phyloP scores from a whole-genome alignment of 805 yeast species.

The Starmerella apis region DNA sequence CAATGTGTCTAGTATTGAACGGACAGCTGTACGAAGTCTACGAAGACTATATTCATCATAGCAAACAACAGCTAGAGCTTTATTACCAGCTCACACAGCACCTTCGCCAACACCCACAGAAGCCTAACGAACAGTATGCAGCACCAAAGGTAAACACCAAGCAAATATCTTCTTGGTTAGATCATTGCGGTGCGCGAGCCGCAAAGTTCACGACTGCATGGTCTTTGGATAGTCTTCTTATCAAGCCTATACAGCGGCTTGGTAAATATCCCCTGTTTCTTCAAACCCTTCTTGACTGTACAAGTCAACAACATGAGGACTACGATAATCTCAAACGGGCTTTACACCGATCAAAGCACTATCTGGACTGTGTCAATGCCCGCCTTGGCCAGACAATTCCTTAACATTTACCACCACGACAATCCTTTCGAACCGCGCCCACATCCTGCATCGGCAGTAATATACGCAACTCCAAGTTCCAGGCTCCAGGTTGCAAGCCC shows the following conservation, averaged over 20 bases:
- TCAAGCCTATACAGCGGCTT: constrained; percentile 40
- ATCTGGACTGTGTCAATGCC: constrained; percentile 21
- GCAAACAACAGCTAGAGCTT: constrained; percentile 27
- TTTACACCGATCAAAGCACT: constrained; percentile 14
- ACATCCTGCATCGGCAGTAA: neutral
- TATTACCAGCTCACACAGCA: constrained; percentile 22
- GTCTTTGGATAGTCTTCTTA: constrained; percentile 36
- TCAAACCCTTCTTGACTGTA: constrained; percentile 28
- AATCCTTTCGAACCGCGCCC: neutral
- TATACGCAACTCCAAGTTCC: neutral
- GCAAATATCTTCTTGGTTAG: constrained; percentile 29
- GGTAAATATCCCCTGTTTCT: constrained; percentile 36
- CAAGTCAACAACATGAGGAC: constrained; percentile 37
- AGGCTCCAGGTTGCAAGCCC: too few species aligned
- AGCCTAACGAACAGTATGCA: constrained; percentile 16
- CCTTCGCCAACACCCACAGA: constrained; percentile 17
- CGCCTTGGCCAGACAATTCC: constrained; percentile 7
- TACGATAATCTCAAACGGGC: constrained; percentile 33
- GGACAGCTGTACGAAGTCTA: constrained; percentile 30
- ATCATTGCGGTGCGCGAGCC: constrained; percentile 28
- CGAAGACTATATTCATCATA: constrained; percentile 30
- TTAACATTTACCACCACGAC: neutral
- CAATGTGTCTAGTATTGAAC: constrained; percentile 26
- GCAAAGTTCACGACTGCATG: constrained; percentile 32
- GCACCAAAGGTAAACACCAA: neutral